These are phyloP conservation scores for Chaetomium tenue DNA, from an alignment of 495 filamentous ascomycete genomes.

Conservation along the genomic window DNA sequence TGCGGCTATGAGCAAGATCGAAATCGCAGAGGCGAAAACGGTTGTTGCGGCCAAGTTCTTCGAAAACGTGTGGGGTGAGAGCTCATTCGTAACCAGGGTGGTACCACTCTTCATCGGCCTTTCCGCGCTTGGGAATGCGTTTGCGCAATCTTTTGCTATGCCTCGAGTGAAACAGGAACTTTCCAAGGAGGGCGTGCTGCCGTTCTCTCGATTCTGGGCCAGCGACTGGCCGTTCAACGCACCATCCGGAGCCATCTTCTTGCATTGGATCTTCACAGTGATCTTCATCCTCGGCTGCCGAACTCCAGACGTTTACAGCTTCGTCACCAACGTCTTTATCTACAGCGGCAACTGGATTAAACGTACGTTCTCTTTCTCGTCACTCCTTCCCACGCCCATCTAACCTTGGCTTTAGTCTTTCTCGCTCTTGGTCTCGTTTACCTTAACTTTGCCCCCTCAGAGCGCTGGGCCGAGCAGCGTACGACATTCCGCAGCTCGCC, in stretches of 20 bases:
- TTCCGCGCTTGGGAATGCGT: constrained; percentile 65
- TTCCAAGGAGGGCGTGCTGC: constrained; percentile 58
- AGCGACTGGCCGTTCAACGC: constrained; percentile 60
- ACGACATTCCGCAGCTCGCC: constrained; percentile 44
- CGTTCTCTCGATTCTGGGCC: constrained; percentile 57
- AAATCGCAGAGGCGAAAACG: constrained; percentile 53
- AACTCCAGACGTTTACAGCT: constrained; percentile 31
- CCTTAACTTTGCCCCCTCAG: constrained; percentile 41
- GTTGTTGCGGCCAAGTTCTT: constrained; percentile 61
- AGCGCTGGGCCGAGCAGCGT: constrained; percentile 38
- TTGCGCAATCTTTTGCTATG: constrained; percentile 62
- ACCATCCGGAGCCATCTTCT: constrained; percentile 56
- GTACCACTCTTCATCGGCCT: constrained; percentile 62
- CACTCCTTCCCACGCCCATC: neutral
- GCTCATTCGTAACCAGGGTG: constrained; percentile 43
- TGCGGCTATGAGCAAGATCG: constrained; percentile 56
- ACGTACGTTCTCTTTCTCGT: constrained; percentile 8
- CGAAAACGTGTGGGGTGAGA: constrained; percentile 52
- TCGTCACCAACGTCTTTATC: constrained; percentile 36
- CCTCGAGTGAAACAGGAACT: constrained; percentile 59
- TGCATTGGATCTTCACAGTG: constrained; percentile 61
- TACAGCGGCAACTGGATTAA: constrained; percentile 43
- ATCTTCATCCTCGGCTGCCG: constrained; percentile 53
- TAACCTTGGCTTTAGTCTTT: constrained; percentile 45
- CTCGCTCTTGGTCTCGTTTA: constrained; percentile 50